phyloP scores from a whole-genome alignment of 2,329 filamentous ascomycete genomes.

The Diaporthe humulicola region DNA sequence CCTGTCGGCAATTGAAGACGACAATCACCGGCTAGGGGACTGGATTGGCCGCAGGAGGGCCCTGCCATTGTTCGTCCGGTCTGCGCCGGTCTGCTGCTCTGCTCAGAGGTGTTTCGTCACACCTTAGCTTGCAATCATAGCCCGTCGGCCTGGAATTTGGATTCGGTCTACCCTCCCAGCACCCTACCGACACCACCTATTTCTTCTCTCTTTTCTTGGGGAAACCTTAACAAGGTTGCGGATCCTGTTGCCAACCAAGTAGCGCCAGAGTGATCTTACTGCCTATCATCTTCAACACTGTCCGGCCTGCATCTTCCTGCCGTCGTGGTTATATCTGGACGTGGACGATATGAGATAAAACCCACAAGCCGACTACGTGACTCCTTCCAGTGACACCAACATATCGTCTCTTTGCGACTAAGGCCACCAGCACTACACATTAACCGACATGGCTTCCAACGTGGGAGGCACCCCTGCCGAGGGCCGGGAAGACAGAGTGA shows the following conservation, averaged over 20 bases:
- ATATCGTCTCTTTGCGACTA: neutral
- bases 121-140: constrained; percentile 17
- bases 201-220: neutral
- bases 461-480: constrained; percentile 53
- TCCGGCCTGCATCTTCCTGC: neutral
- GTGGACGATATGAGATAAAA: constrained; percentile 8
- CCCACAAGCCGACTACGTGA: neutral
- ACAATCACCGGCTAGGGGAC: neutral
- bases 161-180: constrained; percentile 32
- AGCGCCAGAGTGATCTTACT: neutral
- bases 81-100: neutral
- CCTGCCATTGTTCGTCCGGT: neutral
- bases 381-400: neutral
- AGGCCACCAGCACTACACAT: neutral
- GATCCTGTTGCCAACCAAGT: neutral
- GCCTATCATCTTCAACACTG: neutral
- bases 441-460: constrained; percentile 57
- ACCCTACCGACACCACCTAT: neutral
- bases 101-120: constrained; percentile 26
- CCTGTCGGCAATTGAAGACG: constrained; percentile 3
- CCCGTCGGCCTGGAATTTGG: constrained; percentile 13
- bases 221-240: too few species aligned
- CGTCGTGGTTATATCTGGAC: neutral
- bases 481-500: constrained; percentile 58
- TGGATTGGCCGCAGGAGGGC: neutral